Percentiles rank a stretch among this genome's conserved stretches.
phyloP scores from a whole-genome alignment of 768 basidiomycete genomes.

The Lentinula sp. region DNA sequence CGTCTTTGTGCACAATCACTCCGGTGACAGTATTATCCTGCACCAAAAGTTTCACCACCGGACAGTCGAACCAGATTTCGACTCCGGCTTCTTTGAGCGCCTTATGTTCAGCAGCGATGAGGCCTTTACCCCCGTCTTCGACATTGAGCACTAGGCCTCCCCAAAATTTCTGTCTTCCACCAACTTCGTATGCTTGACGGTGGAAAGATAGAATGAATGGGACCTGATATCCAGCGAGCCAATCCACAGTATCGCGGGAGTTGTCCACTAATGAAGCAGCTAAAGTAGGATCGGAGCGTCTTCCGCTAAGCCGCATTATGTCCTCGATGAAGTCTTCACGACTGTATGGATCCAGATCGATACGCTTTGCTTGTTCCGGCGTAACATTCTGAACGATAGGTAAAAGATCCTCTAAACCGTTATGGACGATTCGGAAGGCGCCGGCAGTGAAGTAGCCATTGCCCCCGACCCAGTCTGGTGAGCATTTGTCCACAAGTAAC shows the following conservation, averaged over 20 bases:
- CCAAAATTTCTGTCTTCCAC: slow-evolving; percentile 63
- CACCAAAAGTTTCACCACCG: slow-evolving; percentile 33
- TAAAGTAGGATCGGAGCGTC: slow-evolving; percentile 41
- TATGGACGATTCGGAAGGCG: slow-evolving; percentile 58
- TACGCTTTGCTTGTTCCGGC: slow-evolving; percentile 32
- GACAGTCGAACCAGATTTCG: slow-evolving; percentile 51
- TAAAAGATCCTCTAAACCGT: slow-evolving; percentile 54
- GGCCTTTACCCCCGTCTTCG: slow-evolving; percentile 62
- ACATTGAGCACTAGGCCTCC: slow-evolving; percentile 60
- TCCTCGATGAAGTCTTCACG: slow-evolving; percentile 46
- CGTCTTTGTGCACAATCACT: slow-evolving; percentile 34
- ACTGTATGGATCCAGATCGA: slow-evolving; percentile 58
- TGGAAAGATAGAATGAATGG: slow-evolving; percentile 57
- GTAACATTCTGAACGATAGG: slow-evolving; percentile 44
- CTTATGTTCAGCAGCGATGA: slow-evolving; percentile 48
- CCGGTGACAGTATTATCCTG: slow-evolving; percentile 37
- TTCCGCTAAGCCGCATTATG: slow-evolving; percentile 52
- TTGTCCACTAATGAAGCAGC: slow-evolving; percentile 46
- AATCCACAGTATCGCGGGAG: slow-evolving; percentile 50
- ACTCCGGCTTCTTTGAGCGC: slow-evolving; percentile 46
- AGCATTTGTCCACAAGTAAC: slow-evolving; percentile 61
- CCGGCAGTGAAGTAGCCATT: slow-evolving; percentile 73
- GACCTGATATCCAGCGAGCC: slow-evolving; percentile 46
- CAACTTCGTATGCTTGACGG: slow-evolving; percentile 61
- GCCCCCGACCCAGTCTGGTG: slow-evolving; percentile 58